A percentile compares a stretch with the other conserved stretches of the same genome.
phyloP scores from a whole-genome alignment of 1,139 yeast species.

The Blastobotrys apis region DNA sequence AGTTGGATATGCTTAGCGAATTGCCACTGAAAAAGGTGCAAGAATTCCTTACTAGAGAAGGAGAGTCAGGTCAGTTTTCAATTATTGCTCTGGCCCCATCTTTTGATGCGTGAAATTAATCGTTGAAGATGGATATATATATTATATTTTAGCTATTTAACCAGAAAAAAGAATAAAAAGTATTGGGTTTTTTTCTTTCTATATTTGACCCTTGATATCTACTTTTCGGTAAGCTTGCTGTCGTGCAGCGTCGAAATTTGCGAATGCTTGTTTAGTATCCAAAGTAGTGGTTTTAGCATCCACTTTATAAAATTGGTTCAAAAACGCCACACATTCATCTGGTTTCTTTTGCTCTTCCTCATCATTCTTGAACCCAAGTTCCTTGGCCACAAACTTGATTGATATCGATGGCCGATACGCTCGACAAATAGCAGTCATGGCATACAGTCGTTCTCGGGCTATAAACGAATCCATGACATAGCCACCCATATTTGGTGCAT shows the following conservation, averaged over 20 bases:
- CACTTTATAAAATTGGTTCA: constrained; percentile 11
- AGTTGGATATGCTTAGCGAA: constrained; percentile 53
- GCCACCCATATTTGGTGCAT: constrained; percentile 42
- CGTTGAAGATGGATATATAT: background rate
- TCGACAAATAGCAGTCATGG: constrained; percentile 55
- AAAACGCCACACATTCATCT: constrained; percentile 12
- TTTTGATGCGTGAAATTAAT: constrained; percentile 10
- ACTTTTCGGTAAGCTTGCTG: constrained; percentile 53
- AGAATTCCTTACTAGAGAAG: constrained; percentile 53
- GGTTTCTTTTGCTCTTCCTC: constrained; percentile 18
- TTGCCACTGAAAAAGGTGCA: constrained; percentile 53
- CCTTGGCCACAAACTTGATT: constrained; percentile 42
- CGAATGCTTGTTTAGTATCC: constrained; percentile 44
- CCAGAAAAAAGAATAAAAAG: background rate
- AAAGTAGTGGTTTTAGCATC: constrained; percentile 14
- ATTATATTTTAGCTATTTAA: background rate
- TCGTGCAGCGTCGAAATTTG: constrained; percentile 43
- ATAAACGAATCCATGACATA: constrained; percentile 46
- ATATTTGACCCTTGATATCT: constrained; percentile 84
- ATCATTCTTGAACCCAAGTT: constrained; percentile 46
- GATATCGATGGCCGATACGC: constrained; percentile 54
- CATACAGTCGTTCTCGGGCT: constrained; percentile 55
- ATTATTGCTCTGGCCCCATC: constrained; percentile 36
- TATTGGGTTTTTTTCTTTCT: background rate
- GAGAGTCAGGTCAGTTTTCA: constrained; percentile 31